A percentile compares a stretch with the other conserved stretches of the same genome.
phyloP scores from a whole-genome alignment of 2,329 filamentous ascomycete genomes.

The Hyphodiscus sp. region DNA sequence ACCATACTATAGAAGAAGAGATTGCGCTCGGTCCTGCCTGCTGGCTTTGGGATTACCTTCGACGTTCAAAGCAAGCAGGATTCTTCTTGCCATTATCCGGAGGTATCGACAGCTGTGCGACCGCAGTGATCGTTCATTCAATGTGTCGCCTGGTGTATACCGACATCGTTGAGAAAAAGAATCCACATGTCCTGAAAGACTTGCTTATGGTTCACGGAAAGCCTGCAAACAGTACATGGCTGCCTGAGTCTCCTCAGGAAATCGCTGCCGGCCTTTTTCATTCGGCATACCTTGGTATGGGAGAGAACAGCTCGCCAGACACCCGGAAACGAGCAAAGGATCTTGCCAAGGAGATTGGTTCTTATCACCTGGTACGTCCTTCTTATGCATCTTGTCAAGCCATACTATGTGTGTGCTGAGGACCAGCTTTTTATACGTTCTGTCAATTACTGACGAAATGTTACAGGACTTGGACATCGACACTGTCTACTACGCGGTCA shows the following conservation, averaged over 20 bases:
- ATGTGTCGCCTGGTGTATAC: conserved; percentile 47
- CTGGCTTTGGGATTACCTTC: no score
- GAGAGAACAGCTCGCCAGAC: conserved; percentile 40
- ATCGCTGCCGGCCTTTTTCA: conserved; percentile 53
- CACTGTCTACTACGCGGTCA: conserved; percentile 6
- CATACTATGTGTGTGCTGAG: no score
- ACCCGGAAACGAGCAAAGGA: conserved; percentile 53
- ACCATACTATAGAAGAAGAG: conserved; percentile 59
- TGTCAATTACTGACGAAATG: no score
- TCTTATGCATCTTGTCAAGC: no score
- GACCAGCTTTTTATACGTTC: no score
- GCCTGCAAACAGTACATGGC: conserved; percentile 32
- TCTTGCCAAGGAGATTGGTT: conserved; percentile 56
- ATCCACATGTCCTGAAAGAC: conserved; percentile 43
- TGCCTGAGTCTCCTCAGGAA: conserved; percentile 40
- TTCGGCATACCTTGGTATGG: background rate
- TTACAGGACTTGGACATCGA: conserved; percentile 33
- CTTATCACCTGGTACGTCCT: conserved; percentile 65
- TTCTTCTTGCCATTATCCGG: conserved; percentile 52
- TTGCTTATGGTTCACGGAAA: conserved; percentile 41
- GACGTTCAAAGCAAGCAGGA: conserved; percentile 39
- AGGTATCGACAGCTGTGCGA: conserved; percentile 55
- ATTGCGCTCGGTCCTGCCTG: conserved; percentile 58
- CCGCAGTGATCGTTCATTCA: conserved; percentile 38
- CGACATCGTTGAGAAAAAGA: conserved; percentile 43